Conservation (phyloP, 441 rosid genomes). For the Rhodomyrtus psidioides region DNA sequence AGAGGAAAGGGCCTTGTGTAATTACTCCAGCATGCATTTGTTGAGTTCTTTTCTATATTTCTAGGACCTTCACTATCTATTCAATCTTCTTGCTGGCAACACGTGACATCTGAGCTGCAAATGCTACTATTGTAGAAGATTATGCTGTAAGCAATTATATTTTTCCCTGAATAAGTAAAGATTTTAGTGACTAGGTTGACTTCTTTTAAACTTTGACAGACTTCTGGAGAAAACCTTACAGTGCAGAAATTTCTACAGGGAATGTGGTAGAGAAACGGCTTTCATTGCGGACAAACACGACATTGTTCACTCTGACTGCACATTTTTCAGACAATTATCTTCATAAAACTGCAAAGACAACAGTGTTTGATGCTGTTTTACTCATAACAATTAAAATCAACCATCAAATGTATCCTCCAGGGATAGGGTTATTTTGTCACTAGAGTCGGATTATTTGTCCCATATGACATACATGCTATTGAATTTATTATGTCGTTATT, state of each 20-base stretch:
- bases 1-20: neutral
- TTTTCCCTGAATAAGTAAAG: neutral
- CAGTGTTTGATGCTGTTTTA: neutral
- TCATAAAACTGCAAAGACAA: neutral
- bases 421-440: neutral
- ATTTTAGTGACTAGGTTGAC: neutral
- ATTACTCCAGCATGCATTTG: neutral
- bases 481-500: neutral
- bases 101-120: neutral
- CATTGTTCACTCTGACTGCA: neutral
- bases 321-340: neutral
- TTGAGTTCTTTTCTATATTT: neutral
- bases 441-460: neutral
- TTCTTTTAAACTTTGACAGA: neutral
- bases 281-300: neutral
- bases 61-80: neutral
- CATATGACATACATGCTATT: neutral
- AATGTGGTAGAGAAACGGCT: neutral
- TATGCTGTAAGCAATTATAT: neutral
- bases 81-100: neutral
- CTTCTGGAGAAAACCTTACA: neutral
- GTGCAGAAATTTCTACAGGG: neutral
- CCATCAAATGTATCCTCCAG: neutral
- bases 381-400: neutral
- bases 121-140: neutral